phyloP scores from a whole-genome alignment of 805 yeast species.

The Ogataea henricii region DNA sequence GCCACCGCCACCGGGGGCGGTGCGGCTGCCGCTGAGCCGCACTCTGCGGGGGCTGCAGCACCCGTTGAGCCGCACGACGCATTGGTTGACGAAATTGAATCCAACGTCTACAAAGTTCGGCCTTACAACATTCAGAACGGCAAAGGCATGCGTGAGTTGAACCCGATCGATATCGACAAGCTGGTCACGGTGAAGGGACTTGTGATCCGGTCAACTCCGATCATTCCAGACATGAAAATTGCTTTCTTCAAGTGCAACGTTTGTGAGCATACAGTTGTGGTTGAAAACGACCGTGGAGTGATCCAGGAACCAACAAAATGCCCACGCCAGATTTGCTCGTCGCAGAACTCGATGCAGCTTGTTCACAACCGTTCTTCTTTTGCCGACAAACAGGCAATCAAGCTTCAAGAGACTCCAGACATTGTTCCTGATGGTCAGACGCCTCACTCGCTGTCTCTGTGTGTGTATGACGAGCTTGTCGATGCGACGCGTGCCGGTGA shows the following conservation, averaged over 20 bases:
- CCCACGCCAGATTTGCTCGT: slow-evolving; percentile 85
- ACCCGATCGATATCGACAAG: slow-evolving; percentile 93
- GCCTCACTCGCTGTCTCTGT: slow-evolving; percentile 91
- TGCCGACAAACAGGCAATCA: slow-evolving; percentile 93
- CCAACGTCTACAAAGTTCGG: slow-evolving; percentile 80
- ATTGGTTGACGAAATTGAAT: slow-evolving; percentile 67
- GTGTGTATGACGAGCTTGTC: slow-evolving; percentile 94
- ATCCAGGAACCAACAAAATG: slow-evolving; percentile 92
- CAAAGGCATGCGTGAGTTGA: slow-evolving; percentile 86
- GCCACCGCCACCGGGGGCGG: no score
- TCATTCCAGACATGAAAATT: slow-evolving; percentile 96
- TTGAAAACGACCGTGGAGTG: slow-evolving; percentile 91
- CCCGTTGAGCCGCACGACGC: slow-evolving; percentile 44
- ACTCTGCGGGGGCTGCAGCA: neutral
- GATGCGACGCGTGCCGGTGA: slow-evolving; percentile 97
- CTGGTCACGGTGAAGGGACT: slow-evolving; percentile 89
- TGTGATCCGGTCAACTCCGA: slow-evolving; percentile 82
- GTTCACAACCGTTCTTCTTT: slow-evolving; percentile 91
- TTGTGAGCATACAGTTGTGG: slow-evolving; percentile 89
- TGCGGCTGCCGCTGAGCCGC: neutral
- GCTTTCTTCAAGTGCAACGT: slow-evolving; percentile 95
- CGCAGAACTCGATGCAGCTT: slow-evolving; percentile 82
- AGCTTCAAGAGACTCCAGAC: slow-evolving; percentile 81
- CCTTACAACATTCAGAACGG: slow-evolving; percentile 79
- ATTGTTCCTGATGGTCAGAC: slow-evolving; percentile 98